Evolutionary conservation across 306 rosid genomes (phyloP).

Genomic region (Pyrus communis): DNA sequence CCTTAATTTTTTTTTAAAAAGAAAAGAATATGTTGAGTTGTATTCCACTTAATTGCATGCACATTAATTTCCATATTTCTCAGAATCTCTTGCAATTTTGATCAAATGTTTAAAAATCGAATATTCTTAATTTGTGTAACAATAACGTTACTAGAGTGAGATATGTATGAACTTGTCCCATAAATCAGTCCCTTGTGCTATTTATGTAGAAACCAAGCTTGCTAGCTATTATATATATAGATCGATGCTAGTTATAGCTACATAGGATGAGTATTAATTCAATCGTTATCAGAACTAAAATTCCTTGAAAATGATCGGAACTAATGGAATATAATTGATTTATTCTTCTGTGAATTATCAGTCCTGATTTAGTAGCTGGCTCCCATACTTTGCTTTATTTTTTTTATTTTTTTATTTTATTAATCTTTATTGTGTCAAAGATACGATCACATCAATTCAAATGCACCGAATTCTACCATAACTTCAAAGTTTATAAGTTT

Average conservation of each 20-base stretch:
- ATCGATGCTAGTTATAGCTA: background rate
- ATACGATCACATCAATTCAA: no score
- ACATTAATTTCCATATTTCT: background rate
- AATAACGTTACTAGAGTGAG: background rate
- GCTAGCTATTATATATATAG: background rate
- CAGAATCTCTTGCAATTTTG: background rate
- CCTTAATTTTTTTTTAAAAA: no score
- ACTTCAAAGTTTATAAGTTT: no score
- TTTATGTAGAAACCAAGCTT: background rate
- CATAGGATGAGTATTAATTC: background rate
- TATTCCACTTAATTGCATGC: background rate
- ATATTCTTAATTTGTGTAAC: background rate
- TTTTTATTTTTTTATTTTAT: no score
- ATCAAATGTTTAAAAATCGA: background rate
- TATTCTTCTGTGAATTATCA: no score
- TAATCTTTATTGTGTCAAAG: no score
- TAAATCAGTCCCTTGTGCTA: background rate
- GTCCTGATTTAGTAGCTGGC: no score
- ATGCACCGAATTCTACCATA: no score
- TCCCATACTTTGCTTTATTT: no score
- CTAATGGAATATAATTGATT: background rate
- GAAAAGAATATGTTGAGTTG: background rate
- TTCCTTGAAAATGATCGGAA: background rate
- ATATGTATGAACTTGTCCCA: background rate
- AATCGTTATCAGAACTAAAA: background rate